Conservation (phyloP, 2,329 filamentous ascomycete genomes). For the Taxawa tesnikishii region DNA sequence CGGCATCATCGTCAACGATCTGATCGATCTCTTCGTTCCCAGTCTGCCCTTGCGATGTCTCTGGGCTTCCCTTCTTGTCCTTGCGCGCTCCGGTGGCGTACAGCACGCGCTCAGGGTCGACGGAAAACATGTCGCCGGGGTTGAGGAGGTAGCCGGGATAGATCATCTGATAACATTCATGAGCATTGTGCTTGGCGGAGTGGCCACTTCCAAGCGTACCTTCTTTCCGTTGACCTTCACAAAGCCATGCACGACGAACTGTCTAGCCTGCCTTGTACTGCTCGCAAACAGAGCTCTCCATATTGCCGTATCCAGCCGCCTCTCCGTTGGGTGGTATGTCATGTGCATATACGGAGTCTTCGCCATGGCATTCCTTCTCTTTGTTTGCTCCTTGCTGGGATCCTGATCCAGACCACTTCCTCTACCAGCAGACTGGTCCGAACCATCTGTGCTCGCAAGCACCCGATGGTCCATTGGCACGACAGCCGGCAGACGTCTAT, state of each 20-base stretch:
- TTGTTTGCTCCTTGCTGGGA: conserved; percentile 7
- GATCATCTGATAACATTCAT: conserved; percentile 53
- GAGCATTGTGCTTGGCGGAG: neutral
- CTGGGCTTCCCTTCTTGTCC: conserved; percentile 14
- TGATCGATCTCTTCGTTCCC: conserved; percentile 7
- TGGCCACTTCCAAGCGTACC: conserved; percentile 38
- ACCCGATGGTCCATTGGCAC: conserved; percentile 74
- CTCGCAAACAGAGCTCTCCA: conserved; percentile 91
- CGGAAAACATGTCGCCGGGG: conserved; percentile 96
- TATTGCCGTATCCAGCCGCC: conserved; percentile 85
- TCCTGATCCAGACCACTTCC: conserved; percentile 54
- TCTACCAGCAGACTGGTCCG: conserved; percentile 69
- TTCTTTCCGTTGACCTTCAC: conserved; percentile 96
- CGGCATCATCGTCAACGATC: conserved; percentile 4
- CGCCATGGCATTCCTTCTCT: conserved; percentile 15
- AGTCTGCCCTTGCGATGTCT: conserved; percentile 8
- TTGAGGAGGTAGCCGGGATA: conserved; percentile 90
- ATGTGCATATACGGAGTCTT: conserved; percentile 90
- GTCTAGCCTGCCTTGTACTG: conserved; percentile 81
- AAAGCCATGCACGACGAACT: conserved; percentile 84
- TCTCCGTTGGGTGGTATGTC: conserved; percentile 83
- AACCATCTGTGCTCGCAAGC: conserved; percentile 70
- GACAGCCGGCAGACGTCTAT: conserved; percentile 64
- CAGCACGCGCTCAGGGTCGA: conserved; percentile 78
- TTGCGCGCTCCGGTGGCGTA: conserved; percentile 65